Evolutionary conservation across 202 grass and related monocot genomes (phyloP).

Genomic region (Digitaria exilis): DNA sequence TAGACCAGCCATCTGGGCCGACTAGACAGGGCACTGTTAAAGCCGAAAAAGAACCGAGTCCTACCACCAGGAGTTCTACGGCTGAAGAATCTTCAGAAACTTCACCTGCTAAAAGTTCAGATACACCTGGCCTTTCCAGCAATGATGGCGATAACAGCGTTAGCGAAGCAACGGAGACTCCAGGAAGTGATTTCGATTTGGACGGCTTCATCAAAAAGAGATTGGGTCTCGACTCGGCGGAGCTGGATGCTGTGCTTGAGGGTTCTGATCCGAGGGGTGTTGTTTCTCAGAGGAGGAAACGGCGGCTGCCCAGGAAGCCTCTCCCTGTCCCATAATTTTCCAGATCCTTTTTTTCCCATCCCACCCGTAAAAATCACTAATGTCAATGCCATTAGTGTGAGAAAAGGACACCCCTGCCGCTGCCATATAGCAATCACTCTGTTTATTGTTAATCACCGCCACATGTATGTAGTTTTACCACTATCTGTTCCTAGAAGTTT

Average conservation of each 20-base stretch:
- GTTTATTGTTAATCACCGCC: slow-evolving; percentile 20
- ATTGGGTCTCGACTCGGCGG: slow-evolving; percentile 54
- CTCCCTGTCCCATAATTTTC: slow-evolving; percentile 38
- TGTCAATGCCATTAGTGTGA: slow-evolving; percentile 4
- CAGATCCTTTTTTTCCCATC: not conserved
- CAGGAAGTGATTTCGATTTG: slow-evolving; percentile 57
- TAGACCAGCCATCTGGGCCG: slow-evolving; percentile 47
- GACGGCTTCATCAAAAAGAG: slow-evolving; percentile 69
- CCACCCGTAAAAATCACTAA: slow-evolving; percentile 6
- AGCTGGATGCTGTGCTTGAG: slow-evolving; percentile 65
- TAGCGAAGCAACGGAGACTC: not conserved
- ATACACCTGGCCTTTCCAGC: not conserved
- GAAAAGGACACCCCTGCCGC: slow-evolving; percentile 3
- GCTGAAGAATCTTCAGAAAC: slow-evolving; percentile 8
- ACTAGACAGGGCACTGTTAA: slow-evolving; percentile 30
- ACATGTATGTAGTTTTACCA: slow-evolving; percentile 30
- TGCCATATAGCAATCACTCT: slow-evolving; percentile 28
- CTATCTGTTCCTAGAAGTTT: not conserved
- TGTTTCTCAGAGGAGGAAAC: slow-evolving; percentile 49
- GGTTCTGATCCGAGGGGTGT: slow-evolving; percentile 49
- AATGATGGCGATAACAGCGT: not conserved
- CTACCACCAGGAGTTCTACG: slow-evolving; percentile 25
- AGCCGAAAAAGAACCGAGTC: slow-evolving; percentile 37
- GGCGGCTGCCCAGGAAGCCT: slow-evolving; percentile 50
- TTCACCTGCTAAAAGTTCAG: slow-evolving; percentile 28